These are phyloP conservation scores for Gossypium davidsonii DNA, from an alignment of 441 rosid species.

Conservation along the genomic window DNA sequence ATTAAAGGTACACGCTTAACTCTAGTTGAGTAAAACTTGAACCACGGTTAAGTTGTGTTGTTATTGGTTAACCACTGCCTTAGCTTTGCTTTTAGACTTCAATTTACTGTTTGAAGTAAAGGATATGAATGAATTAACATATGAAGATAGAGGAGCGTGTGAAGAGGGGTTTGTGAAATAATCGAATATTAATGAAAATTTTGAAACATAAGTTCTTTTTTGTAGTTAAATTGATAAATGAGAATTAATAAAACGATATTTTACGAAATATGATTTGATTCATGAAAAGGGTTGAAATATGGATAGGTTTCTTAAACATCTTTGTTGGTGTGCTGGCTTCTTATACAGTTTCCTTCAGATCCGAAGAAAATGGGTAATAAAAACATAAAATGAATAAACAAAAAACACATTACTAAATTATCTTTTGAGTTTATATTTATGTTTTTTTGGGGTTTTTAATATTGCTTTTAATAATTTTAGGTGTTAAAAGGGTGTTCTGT, in stretches of 20 bases:
- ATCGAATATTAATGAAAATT: no score
- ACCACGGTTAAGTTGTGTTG: constrained; percentile 19
- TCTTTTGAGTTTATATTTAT: constrained; percentile 1
- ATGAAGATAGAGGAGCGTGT: not conserved
- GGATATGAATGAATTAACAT: not conserved
- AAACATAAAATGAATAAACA: not conserved
- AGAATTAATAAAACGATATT: constrained; percentile 20
- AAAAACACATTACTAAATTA: not conserved
- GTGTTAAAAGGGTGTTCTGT: constrained; percentile 16
- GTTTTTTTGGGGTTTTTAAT: no score
- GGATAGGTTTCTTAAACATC: constrained; percentile 38
- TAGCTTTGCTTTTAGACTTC: not conserved
- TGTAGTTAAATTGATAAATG: not conserved
- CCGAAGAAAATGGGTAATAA: constrained; percentile 42
- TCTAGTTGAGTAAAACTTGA: constrained; percentile 11
- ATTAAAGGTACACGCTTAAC: constrained; percentile 11
- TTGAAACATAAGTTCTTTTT: no score
- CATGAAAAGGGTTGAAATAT: not conserved
- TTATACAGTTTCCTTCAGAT: constrained; percentile 33
- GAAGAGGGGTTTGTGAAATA: no score
- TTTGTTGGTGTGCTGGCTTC: constrained; percentile 49
- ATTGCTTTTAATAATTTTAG: not conserved
- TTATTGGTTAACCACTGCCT: constrained; percentile 9
- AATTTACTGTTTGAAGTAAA: not conserved
- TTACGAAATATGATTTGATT: constrained; percentile 3